Conservation (phyloP, 495 filamentous ascomycete genomes). For the Tuber brumale region DNA sequence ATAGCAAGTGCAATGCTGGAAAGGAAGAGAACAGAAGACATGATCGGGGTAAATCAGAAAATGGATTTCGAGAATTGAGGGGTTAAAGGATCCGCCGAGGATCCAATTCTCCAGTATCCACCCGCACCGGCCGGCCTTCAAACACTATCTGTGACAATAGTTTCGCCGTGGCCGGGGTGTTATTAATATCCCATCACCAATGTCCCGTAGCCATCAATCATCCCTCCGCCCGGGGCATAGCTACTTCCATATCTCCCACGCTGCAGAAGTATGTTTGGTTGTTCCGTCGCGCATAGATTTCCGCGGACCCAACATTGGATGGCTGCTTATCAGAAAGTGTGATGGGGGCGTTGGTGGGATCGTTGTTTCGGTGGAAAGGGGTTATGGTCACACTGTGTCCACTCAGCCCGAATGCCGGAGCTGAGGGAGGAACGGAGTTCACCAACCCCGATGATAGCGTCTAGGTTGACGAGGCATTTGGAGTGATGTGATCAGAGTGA, state of each 20-base stretch:
- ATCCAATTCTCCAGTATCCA: conserved; percentile 63
- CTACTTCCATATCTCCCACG: conserved; percentile 70
- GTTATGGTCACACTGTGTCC: conserved; percentile 88
- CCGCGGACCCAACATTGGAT: conserved; percentile 55
- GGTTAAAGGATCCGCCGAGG: conserved; percentile 52
- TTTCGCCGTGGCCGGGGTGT: conserved; percentile 84
- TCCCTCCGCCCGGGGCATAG: conserved; percentile 69
- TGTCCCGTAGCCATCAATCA: conserved; percentile 82
- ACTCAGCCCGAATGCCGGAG: conserved; percentile 71
- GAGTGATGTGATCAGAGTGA: conserved; percentile 17
- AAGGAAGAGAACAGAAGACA: background rate
- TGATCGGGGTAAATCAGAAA: background rate
- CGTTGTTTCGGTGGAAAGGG: conserved; percentile 82
- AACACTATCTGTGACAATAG: conserved; percentile 80
- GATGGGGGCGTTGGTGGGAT: conserved; percentile 54
- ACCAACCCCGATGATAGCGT: conserved; percentile 30
- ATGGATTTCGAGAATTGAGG: background rate
- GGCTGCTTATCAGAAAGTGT: conserved; percentile 37
- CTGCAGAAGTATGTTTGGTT: conserved; percentile 88
- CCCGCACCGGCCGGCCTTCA: conserved; percentile 70
- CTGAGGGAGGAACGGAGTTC: conserved; percentile 42
- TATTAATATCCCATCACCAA: conserved; percentile 98
- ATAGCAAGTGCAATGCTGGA: background rate
- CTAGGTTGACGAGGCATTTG: conserved; percentile 26
- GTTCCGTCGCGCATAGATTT: conserved; percentile 87